phyloP scores from a whole-genome alignment of 371 early-diverging fungal species.

The Mortierella sp. region DNA sequence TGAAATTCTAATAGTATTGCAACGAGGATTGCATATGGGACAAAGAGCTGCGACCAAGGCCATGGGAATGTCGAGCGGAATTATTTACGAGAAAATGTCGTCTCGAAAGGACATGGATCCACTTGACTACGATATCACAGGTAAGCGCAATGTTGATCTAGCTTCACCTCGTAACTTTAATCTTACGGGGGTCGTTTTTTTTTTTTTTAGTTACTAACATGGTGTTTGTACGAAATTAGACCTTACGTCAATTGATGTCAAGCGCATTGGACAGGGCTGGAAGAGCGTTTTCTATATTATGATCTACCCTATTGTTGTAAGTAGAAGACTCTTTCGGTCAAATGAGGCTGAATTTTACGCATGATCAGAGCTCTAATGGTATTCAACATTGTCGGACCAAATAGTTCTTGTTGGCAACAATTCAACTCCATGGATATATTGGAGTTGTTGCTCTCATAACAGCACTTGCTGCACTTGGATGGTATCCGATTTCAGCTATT shows the following conservation, averaged over 20 bases:
- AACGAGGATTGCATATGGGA: slow-evolving; percentile 49
- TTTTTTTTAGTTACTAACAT: not conserved
- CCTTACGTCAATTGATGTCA: slow-evolving; percentile 38
- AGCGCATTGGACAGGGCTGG: slow-evolving; percentile 51
- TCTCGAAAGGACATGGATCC: slow-evolving; percentile 53
- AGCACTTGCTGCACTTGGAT: slow-evolving; percentile 34
- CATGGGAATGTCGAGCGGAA: slow-evolving; percentile 44
- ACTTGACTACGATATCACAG: slow-evolving; percentile 44
- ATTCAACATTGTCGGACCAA: not conserved
- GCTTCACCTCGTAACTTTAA: no score
- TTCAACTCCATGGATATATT: slow-evolving; percentile 41
- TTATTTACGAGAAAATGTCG: slow-evolving; percentile 48
- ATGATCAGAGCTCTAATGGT: not conserved
- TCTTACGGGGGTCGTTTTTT: no score
- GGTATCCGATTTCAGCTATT: slow-evolving; percentile 52
- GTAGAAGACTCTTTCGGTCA: not conserved
- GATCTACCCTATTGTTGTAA: slow-evolving; percentile 31
- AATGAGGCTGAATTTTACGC: not conserved
- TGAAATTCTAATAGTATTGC: slow-evolving; percentile 16
- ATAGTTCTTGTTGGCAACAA: slow-evolving; percentile 32
- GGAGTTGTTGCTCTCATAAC: slow-evolving; percentile 44
- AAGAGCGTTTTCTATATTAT: slow-evolving; percentile 38
- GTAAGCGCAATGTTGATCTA: slow-evolving; percentile 1
- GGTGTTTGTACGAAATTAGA: slow-evolving; percentile 12
- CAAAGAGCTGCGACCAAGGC: slow-evolving; percentile 47